Evolutionary conservation across 2,329 filamentous ascomycete genomes (phyloP).

Genomic region (Blastomyces silverae): DNA sequence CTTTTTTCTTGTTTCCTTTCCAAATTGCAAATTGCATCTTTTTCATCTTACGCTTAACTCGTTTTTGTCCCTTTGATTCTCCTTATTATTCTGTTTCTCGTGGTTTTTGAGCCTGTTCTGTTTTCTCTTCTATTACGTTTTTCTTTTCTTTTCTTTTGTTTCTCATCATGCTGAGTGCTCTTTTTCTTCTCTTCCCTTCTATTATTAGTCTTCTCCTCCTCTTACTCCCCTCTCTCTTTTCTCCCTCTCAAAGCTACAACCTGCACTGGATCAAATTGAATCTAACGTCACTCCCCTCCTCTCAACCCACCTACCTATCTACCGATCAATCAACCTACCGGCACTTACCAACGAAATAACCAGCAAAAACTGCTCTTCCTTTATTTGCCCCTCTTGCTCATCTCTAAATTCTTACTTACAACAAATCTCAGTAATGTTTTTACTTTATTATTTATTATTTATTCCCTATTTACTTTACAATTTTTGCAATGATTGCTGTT

Average conservation of each 20-base stretch:
- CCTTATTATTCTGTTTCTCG: neutral
- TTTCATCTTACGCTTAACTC: neutral
- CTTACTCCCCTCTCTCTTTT: neutral
- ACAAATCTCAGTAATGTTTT: constrained; percentile 3
- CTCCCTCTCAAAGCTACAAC: neutral
- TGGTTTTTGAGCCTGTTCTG: constrained; percentile 13
- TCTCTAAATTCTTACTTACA: neutral
- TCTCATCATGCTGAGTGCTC: neutral
- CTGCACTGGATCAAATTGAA: neutral
- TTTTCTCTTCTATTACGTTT: constrained; percentile 7
- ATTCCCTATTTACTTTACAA: neutral
- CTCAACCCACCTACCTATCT: neutral
- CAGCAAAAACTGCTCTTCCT: neutral
- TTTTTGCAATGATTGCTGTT: neutral
- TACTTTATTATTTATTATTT: constrained; percentile 7
- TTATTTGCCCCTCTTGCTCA: neutral
- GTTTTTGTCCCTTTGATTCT: neutral
- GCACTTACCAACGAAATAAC: neutral
- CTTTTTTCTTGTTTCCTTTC: neutral
- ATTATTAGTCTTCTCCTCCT: neutral
- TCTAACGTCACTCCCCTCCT: neutral
- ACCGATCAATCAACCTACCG: neutral
- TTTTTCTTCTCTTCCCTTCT: neutral
- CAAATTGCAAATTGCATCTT: neutral
- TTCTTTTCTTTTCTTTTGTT: neutral